Evolutionary conservation across 805 yeast species (phyloP), one percentile per base, ranked within the genome.

Genomic region (Metschnikowia bowlesiae): DNA sequence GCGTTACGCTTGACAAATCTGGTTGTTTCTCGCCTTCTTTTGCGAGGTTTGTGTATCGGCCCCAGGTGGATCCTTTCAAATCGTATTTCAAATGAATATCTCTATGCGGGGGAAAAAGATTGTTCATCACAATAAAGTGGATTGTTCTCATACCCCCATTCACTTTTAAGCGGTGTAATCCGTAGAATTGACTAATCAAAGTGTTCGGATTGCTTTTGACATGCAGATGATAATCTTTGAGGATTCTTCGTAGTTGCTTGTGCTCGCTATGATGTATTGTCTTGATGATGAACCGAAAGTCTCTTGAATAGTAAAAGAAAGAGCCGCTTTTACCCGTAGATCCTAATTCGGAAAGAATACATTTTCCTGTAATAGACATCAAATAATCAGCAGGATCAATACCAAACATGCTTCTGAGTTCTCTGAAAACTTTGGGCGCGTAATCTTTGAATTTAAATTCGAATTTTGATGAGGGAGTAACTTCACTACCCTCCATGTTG

Each of bases 321-420:
- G 97, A 89, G 0, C 99, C 99, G 62, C 96, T 86, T 66, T 94
- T 94, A 3, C 99, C 99, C 0, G 98, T 97, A 1, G 97, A 90
- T 18, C 92, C 96, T 56, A 90, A 73, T 68, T 92, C 97, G 29
- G 94, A 86, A 36, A 94, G 78, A 54, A 94, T 87, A 63, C 92
- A 92, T 66, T 90, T 90, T 18, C 97, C 92, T 0, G 98, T 92
- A 57, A 94, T 76, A 0, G 97, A 89, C 59, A 92, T 84, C 49
- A 94, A 75, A 66, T 95, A 94, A 66, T 95, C 99, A 0, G 97
- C 98, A 2, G 96, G 96, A 62, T 94, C 98, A 30, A 94, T 76
- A 11, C 91, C 90, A 71, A 95, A 94, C 39, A 82, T 62, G 6
- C 80, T 72, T 48, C 99, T 74, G 49, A 94, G 70, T 57, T 89